phyloP scores from a whole-genome alignment of 306 rosid genomes.

The Mimosa pudica region DNA sequence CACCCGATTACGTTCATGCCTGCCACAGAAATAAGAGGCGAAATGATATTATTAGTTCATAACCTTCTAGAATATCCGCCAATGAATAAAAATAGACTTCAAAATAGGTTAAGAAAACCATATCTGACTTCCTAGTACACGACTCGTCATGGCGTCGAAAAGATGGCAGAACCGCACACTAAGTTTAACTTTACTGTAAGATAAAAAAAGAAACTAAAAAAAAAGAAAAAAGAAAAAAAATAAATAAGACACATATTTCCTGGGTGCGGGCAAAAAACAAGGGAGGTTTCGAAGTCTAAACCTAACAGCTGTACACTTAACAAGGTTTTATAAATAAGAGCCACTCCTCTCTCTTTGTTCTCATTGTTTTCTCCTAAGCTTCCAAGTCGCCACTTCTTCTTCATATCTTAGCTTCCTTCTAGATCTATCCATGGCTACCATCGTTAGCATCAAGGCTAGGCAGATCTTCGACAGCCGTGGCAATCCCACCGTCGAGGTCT shows the following conservation, averaged over 20 bases:
- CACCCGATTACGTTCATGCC: neutral
- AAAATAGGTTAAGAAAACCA: neutral
- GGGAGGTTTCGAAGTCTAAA: neutral
- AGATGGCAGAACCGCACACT: neutral
- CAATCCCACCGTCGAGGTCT: slow-evolving; percentile 97
- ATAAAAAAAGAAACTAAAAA: neutral
- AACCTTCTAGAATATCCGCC: neutral
- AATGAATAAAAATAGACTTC: neutral
- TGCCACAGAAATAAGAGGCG: neutral
- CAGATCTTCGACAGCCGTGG: slow-evolving; percentile 99
- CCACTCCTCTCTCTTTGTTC: neutral
- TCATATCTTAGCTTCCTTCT: neutral
- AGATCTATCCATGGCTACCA: slow-evolving; percentile 73
- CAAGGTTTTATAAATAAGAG: neutral
- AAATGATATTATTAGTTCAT: neutral
- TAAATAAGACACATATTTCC: neutral
- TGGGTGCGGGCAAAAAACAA: neutral
- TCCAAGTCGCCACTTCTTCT: neutral
- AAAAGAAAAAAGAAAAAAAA: too few relatives aligned
- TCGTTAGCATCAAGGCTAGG: slow-evolving; percentile 67
- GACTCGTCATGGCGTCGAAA: neutral
- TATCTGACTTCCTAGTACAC: neutral
- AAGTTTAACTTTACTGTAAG: neutral
- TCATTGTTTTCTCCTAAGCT: neutral
- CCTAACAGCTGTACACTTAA: neutral